phyloP scores from a whole-genome alignment of 805 yeast species.

The Lipomyces chichibuensis region DNA sequence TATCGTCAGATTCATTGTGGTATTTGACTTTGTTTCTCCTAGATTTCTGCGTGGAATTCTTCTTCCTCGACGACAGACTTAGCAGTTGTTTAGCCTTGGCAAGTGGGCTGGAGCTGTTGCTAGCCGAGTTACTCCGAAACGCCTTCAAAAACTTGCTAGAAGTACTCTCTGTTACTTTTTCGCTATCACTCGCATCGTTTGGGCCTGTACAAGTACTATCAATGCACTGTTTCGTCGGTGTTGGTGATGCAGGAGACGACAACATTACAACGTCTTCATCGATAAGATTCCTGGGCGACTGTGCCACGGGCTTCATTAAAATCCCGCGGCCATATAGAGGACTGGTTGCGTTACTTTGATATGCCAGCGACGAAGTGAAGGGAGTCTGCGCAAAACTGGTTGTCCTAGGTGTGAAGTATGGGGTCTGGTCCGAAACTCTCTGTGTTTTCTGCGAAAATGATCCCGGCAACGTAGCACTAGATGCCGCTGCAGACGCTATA shows the following conservation, averaged over 20 bases:
- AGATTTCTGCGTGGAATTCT: slow-evolving; percentile 13
- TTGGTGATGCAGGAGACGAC: slow-evolving; percentile 17
- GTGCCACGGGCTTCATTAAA: neutral
- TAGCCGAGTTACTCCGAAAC: slow-evolving; percentile 9
- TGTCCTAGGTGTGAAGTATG: slow-evolving; percentile 9
- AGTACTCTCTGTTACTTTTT: neutral
- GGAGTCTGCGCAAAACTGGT: neutral
- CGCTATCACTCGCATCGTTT: neutral
- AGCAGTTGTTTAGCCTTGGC: slow-evolving; percentile 10
- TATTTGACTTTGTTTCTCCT: neutral
- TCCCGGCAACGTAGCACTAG: slow-evolving; percentile 10
- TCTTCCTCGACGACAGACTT: neutral
- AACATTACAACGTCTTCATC: slow-evolving; percentile 31
- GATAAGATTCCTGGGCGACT: neutral
- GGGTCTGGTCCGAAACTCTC: slow-evolving; percentile 2
- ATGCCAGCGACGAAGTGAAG: neutral
- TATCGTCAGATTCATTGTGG: slow-evolving; percentile 5
- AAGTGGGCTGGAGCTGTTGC: slow-evolving; percentile 17
- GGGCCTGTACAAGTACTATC: neutral
- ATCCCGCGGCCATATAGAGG: slow-evolving; percentile 7
- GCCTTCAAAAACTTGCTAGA: slow-evolving; percentile 10
- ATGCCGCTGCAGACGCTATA: slow-evolving; percentile 11
- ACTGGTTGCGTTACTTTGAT: neutral
- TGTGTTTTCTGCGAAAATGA: slow-evolving; percentile 7
- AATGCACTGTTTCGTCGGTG: neutral